Percentiles rank a stretch among this genome's conserved stretches.
These are phyloP conservation scores for Flaveria trinervia DNA, from an alignment of 129 eudicot species.

Conservation along the genomic window DNA sequence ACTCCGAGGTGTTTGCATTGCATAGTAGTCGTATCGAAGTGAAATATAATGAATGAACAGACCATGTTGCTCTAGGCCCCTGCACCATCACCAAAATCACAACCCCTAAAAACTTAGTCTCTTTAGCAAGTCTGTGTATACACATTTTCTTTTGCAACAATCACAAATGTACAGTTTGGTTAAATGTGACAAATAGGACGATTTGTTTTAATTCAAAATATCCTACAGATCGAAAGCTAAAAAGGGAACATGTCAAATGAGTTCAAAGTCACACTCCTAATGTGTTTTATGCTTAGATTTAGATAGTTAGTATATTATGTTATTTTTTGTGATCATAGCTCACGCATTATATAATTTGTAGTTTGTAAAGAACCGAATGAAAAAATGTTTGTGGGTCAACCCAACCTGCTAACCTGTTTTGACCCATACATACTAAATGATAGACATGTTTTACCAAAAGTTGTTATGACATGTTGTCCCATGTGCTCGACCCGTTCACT, in stretches of 20 bases:
- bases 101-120: neutral
- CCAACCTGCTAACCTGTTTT: neutral
- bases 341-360: neutral
- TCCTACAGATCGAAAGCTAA: neutral
- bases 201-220: neutral
- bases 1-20: conserved; percentile 84
- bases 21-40: conserved; percentile 71
- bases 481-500: neutral
- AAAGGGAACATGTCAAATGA: neutral
- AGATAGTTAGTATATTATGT: neutral
- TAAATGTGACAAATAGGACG: neutral
- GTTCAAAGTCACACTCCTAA: neutral
- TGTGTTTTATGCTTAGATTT: neutral
- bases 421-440: neutral
- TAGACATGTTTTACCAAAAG: neutral
- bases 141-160: neutral
- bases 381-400: neutral
- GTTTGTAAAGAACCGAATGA: neutral
- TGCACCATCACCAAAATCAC: conserved; percentile 30
- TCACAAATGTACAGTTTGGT: neutral
- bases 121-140: neutral
- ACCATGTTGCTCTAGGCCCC: conserved; percentile 91
- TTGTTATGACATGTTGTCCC: neutral
- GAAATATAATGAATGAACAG: conserved; percentile 70
- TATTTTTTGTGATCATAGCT: neutral